phyloP scores from a whole-genome alignment of 164 flowering plant species.

The Vitis labrusca region DNA sequence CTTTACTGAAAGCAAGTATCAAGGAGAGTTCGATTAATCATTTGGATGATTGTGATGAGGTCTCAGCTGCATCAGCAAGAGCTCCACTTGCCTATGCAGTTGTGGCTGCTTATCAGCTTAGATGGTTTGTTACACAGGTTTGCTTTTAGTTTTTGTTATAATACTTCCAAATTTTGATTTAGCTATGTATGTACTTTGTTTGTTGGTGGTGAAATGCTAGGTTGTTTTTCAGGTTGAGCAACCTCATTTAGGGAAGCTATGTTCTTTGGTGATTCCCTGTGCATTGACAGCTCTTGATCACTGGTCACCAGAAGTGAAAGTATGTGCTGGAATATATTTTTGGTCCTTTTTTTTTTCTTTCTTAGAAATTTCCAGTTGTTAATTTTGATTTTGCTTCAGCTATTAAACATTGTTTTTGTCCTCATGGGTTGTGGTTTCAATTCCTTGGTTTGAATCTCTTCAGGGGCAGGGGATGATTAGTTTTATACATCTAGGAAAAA shows the following conservation, averaged over 20 bases:
- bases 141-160: neutral
- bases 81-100: slow-evolving; percentile 70
- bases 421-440: neutral
- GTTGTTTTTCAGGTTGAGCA: slow-evolving; percentile 49
- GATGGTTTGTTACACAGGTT: slow-evolving; percentile 90
- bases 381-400: neutral
- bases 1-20: slow-evolving; percentile 55
- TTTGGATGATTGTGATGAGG: slow-evolving; percentile 44
- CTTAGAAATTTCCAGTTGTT: neutral
- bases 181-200: neutral
- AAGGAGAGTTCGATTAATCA: slow-evolving; percentile 69
- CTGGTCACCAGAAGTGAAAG: slow-evolving; percentile 95
- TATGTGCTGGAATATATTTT: slow-evolving; percentile 29
- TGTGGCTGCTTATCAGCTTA: slow-evolving; percentile 82
- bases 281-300: slow-evolving; percentile 90
- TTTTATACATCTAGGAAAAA: slow-evolving; percentile 70
- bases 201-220: neutral
- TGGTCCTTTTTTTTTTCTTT: neutral
- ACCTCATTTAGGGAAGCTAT: slow-evolving; percentile 69
- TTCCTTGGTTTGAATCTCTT: slow-evolving; percentile 11
- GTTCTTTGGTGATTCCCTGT: slow-evolving; percentile 80
- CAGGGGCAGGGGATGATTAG: slow-evolving; percentile 89
- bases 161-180: neutral
- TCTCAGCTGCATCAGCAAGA: slow-evolving; percentile 70
- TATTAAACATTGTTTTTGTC: neutral